Evolutionary conservation across 176 grass and related monocot genomes (phyloP).

Genomic region (Dactylis glomerata): DNA sequence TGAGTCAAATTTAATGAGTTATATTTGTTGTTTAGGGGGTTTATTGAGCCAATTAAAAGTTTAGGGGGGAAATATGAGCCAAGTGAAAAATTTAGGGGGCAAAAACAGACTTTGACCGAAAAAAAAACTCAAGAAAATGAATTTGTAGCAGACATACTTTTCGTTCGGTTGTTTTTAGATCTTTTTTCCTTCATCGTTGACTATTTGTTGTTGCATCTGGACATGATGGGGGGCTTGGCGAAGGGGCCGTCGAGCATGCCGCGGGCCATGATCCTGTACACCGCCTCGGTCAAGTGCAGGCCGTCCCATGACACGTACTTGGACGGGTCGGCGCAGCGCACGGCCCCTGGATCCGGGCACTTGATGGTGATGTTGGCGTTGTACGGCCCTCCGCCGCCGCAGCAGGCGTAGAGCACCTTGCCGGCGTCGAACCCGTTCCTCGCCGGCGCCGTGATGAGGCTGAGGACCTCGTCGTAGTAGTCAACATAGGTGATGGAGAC

Average conservation of each 20-base stretch:
- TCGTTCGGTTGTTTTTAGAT: no score
- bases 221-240: conserved; percentile 30
- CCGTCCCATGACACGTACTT: conserved; percentile 44
- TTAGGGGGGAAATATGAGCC: no score
- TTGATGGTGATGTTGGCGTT: conserved; percentile 27
- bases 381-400: conserved; percentile 27
- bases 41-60: no score
- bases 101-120: no score
- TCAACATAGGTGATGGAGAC: conserved; percentile 33
- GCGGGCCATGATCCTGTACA: conserved; percentile 34
- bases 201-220: not conserved
- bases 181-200: not conserved
- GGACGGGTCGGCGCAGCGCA: conserved; percentile 39
- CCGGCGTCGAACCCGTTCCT: not conserved
- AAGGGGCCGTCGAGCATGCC: conserved; percentile 28
- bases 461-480: conserved; percentile 28
- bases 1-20: no score
- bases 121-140: no score
- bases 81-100: no score
- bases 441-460: not conserved
- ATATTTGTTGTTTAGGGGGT: no score
- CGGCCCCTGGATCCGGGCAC: conserved; percentile 19
- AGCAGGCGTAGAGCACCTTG: conserved; percentile 27
- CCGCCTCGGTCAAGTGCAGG: conserved; percentile 46
- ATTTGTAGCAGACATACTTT: no score